Evolutionary conservation across 306 rosid genomes (phyloP).

Genomic region (Medicago arabica): DNA sequence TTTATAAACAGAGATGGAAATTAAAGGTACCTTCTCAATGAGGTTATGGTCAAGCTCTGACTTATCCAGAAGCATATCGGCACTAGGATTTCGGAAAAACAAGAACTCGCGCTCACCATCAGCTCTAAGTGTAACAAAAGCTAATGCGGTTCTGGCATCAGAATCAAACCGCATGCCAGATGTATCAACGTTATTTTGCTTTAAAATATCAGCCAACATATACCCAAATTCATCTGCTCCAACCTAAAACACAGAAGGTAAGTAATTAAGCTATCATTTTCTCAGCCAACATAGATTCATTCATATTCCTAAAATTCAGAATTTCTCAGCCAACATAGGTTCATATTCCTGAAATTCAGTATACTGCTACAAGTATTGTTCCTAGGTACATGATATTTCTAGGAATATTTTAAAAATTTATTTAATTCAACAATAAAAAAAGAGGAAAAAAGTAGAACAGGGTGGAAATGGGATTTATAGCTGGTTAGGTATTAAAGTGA

Average conservation of each 20-base stretch:
- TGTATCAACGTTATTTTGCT: conserved; percentile 67
- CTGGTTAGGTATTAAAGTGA: not conserved
- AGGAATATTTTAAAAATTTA: not conserved
- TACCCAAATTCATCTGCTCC: conserved; percentile 92
- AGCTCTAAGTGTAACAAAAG: conserved; percentile 88
- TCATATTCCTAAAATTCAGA: not conserved
- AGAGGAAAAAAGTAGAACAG: not conserved
- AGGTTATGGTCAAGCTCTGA: conserved; percentile 73
- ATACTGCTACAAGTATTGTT: not conserved
- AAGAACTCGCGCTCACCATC: conserved; percentile 97
- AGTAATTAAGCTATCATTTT: conserved; percentile 1
- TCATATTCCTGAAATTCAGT: not conserved
- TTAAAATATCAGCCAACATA: conserved; percentile 77
- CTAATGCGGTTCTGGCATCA: conserved; percentile 85
- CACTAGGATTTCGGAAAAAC: conserved; percentile 95
- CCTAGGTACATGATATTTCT: not conserved
- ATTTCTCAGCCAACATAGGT: conserved; percentile 5
- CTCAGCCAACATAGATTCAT: conserved; percentile 9
- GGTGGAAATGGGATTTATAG: not conserved
- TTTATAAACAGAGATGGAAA: not conserved
- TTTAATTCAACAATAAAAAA: not conserved
- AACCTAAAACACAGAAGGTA: conserved; percentile 57
- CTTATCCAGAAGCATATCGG: conserved; percentile 91
- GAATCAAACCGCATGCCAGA: conserved; percentile 83
- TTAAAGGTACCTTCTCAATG: conserved; percentile 60